Conservation (phyloP, 2,329 filamentous ascomycete species). For the Fusarium albosuccineum region DNA sequence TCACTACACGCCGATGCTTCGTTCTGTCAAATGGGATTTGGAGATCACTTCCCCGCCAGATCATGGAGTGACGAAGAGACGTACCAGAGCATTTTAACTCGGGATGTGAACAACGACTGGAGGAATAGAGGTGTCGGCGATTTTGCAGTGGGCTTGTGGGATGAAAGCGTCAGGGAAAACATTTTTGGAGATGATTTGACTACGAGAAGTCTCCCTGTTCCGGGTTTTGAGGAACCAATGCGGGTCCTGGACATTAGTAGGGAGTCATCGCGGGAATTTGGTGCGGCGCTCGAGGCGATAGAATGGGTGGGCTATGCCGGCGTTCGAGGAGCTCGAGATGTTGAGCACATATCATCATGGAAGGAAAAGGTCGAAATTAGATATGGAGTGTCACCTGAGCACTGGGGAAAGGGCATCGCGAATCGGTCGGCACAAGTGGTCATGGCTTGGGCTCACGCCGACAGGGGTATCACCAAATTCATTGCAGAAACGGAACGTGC, state of each 20-base stretch:
- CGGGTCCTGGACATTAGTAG: neutral
- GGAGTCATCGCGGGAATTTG: neutral
- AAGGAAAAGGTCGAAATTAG: constrained; percentile 39
- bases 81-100: constrained; percentile 5
- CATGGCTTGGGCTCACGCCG: constrained; percentile 33
- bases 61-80: constrained; percentile 19
- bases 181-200: neutral
- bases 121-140: constrained; percentile 32
- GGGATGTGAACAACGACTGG: constrained; percentile 29
- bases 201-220: neutral
- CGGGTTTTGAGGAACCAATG: neutral
- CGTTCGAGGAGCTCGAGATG: constrained; percentile 20
- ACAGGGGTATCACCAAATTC: constrained; percentile 30
- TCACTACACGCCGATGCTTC: neutral
- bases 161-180: neutral
- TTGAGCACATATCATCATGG: constrained; percentile 21
- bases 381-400: constrained; percentile 27
- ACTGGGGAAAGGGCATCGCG: constrained; percentile 33
- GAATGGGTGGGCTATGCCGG: constrained; percentile 37
- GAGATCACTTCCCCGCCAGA: neutral
- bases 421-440: constrained; percentile 24
- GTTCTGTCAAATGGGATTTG: constrained; percentile 4
- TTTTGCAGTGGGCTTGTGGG: constrained; percentile 32
- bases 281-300: neutral
- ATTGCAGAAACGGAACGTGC: constrained; percentile 32